Percentiles rank a stretch among this genome's conserved stretches.
Conservation (phyloP, 768 basidiomycete species). For the Hydnomerulius pinastri region DNA sequence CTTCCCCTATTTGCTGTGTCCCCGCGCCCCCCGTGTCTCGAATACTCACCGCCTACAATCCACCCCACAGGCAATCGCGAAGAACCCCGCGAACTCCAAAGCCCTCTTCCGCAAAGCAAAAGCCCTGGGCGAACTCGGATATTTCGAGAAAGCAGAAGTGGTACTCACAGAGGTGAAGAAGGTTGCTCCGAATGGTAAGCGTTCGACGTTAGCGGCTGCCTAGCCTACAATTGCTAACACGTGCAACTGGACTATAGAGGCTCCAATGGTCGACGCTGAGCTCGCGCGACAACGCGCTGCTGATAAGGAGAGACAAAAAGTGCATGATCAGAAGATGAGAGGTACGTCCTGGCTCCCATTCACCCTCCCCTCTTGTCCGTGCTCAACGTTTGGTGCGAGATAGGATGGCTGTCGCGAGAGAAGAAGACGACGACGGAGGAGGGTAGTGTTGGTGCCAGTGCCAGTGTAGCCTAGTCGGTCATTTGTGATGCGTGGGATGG, state of each 20-base stretch:
- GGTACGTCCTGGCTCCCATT: conserved; percentile 42
- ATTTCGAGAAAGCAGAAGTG: conserved; percentile 69
- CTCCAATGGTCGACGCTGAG: conserved; percentile 61
- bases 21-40: neutral
- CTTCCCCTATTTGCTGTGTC: neutral
- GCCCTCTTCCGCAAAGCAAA: conserved; percentile 82
- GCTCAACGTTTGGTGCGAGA: conserved; percentile 5
- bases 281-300: conserved; percentile 56
- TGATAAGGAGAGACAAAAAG: conserved; percentile 69
- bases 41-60: neutral
- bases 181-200: conserved; percentile 60
- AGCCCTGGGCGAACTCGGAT: conserved; percentile 75
- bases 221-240: too few species aligned
- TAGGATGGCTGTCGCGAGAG: conserved; percentile 37
- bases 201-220: neutral
- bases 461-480: too few species aligned
- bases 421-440: conserved; percentile 29
- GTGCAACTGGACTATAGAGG: conserved; percentile 56
- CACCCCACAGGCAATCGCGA: conserved; percentile 59
- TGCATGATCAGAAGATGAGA: conserved; percentile 70
- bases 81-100: conserved; percentile 77
- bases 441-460: neutral
- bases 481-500: too few species aligned
- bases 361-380: neutral
- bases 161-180: conserved; percentile 64